Evolutionary conservation across 108 stramenopile species (phyloP).

Genomic region (Aurantiochytrium sp.): DNA sequence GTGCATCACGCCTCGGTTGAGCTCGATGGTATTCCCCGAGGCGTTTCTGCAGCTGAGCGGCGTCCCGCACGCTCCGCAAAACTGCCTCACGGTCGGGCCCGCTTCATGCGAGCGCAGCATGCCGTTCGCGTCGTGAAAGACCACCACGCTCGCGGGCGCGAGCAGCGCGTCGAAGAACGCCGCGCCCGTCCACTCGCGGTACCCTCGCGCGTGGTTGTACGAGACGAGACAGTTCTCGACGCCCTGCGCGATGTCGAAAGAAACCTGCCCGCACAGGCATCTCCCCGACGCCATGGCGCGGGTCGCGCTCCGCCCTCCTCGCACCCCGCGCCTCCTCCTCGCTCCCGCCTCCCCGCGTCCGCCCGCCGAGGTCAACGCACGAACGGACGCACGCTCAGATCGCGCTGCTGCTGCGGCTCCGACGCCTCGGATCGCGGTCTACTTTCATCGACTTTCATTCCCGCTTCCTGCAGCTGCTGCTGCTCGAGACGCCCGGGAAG

Average conservation of each 20-base stretch:
- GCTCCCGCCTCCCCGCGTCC: no score
- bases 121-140: background rate
- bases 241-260: background rate
- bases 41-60: background rate
- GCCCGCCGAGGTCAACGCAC: no score
- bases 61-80: constrained; percentile 9
- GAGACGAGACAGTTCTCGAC: background rate
- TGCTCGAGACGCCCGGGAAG: no score
- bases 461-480: no score
- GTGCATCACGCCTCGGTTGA: background rate
- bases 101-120: background rate
- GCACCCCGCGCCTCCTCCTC: no score
- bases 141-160: background rate
- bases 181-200: constrained; percentile 2
- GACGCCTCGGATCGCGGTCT: no score
- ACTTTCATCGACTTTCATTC: no score
- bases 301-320: no score
- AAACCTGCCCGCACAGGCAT: background rate
- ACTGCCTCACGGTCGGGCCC: background rate
- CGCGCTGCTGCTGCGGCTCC: no score
- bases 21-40: background rate
- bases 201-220: background rate
- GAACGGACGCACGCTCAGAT: no score
- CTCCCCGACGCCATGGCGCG: background rate
- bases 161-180: background rate